Base-by-base conservation (phyloP, 2,329 filamentous ascomycete species). In the Tolypocladium nubicola region DNA sequence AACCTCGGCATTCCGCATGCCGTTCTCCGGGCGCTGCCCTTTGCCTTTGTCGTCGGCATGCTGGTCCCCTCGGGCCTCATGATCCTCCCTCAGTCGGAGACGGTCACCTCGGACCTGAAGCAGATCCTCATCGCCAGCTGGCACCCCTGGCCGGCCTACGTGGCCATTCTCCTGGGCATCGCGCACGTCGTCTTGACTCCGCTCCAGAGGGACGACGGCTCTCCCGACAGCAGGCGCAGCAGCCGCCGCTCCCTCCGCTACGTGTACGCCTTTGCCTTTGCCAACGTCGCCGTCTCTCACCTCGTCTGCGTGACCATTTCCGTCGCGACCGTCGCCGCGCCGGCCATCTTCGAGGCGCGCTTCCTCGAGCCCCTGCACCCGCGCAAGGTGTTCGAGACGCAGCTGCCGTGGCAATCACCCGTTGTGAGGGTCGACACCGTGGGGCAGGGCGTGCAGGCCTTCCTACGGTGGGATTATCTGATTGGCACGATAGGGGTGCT, bases 121-220 rank as follows among this genome's bases (percentile, higher is more conserved):
- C 61, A 64, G 39, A 53, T 61, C 26, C 38, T 61, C 43, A 60
- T 60, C 19, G 61, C 61, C 35, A 11, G 59, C 54, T 64, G 61
- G 61, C 62, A 64, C 57, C 60, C 61, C 1, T 63, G 61, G 62
- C 62, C 61, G 26, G 60, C 57, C 14, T 63, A 62, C 52, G 59
- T 62, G 26, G 57, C 59, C 21, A 49, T 57, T 10, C 54, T 60
- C 4, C 58, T 63, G 7, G 43, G 54, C 16, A 13, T 54, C 10
- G 58, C 56, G 2, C 43, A 61, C 45, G 23, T 30, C 23, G 6
- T 21, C 23, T 14, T 26, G 43, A 26, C 21, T 14, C 7, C 21
- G 2, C 1, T 10, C 4, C 45, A 19, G 7, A 13, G 45, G 23
- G 19, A 47, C 1, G 23, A 30, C 1, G 4, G 13, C 26, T 47